Base-by-base conservation (phyloP, 2,329 filamentous ascomycete genomes). In the Neophaeococcomyces aloes region DNA sequence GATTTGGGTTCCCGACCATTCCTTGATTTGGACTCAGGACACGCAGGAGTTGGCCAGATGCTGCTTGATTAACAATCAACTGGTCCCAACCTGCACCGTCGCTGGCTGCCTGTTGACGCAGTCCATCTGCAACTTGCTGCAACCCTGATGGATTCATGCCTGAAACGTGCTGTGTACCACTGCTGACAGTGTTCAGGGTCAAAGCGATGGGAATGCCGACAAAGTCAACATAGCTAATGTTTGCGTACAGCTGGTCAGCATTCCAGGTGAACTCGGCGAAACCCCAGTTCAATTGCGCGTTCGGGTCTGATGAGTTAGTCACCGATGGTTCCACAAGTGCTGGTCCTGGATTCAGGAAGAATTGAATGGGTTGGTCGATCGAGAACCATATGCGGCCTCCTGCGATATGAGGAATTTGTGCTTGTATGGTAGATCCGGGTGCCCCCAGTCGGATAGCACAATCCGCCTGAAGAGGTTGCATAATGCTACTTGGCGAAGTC, bases 161-260 rank as follows among this genome's bases (percentile, higher is more conserved):
- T 1, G 66, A 61, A n/a, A 82, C 65, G 33, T 67, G 62, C 52
- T 76, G 69, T 2, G 65, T 63, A 1, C 47, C 56, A n/a, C 69
- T 69, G 11, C 61, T 58, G 1, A 53, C 56, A 4, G 63, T 67
- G 32, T 64, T 62, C 8, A 79, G 62, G 3, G 67, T 66, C 48
- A 79, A 60, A 1, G 74, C 71, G 40, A 82, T 71, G n/a, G 81
- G 79, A 52, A 81, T 59, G 53, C 64, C 65, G 48, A 86, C 74
- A 61, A 88, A 88, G 65, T 88, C 83, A 42, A 88, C 84, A 58
- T 82, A 81, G 49, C 71, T 77, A 54, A 88, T 79, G 53, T 83
- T 83, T 53, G 75, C 77, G 56, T 76, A 84, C 4, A 83, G 62
- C 59, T 82, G 69, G 25, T 59, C 56, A 29, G 61, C 54, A 60